Percentiles rank a stretch among this genome's conserved stretches.
Evolutionary conservation across 768 basidiomycete species (phyloP).

Genomic region (Cyclocybe cylindracea): DNA sequence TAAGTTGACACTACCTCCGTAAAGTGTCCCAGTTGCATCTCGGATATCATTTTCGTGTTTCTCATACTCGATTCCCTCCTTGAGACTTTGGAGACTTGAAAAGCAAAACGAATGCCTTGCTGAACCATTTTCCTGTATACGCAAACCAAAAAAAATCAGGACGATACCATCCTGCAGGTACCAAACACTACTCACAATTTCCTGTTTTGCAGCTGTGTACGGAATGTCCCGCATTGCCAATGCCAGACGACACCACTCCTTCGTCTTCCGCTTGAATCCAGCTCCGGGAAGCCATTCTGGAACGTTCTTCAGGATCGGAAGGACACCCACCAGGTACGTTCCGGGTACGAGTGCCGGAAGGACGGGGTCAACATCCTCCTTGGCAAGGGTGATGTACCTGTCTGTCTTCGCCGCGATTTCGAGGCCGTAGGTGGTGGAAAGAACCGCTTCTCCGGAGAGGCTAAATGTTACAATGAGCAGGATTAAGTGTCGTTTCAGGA

Average conservation of each 20-base stretch:
- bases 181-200: too few species aligned
- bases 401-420: slow-evolving; percentile 39
- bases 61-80: slow-evolving; percentile 10
- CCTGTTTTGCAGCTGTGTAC: slow-evolving; percentile 24
- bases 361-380: slow-evolving; percentile 33
- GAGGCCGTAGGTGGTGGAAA: slow-evolving; percentile 49
- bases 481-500: neutral
- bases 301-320: slow-evolving; percentile 41
- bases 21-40: slow-evolving; percentile 39
- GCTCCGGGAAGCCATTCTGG: slow-evolving; percentile 65
- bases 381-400: slow-evolving; percentile 41
- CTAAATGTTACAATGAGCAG: slow-evolving; percentile 19
- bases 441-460: slow-evolving; percentile 35
- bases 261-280: slow-evolving; percentile 54
- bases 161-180: slow-evolving; percentile 18
- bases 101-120: slow-evolving; percentile 20
- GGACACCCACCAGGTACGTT: slow-evolving; percentile 43
- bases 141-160: neutral
- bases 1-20: too few species aligned
- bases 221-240: slow-evolving; percentile 37
- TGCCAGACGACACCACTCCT: slow-evolving; percentile 38
- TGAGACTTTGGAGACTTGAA: slow-evolving; percentile 11
- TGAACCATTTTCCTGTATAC: slow-evolving; percentile 11
- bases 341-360: slow-evolving; percentile 35
- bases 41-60: slow-evolving; percentile 22